Evolutionary conservation across 345 rosid genomes (phyloP), one percentile per base, ranked within the genome.

Genomic region (Clausena lansium): DNA sequence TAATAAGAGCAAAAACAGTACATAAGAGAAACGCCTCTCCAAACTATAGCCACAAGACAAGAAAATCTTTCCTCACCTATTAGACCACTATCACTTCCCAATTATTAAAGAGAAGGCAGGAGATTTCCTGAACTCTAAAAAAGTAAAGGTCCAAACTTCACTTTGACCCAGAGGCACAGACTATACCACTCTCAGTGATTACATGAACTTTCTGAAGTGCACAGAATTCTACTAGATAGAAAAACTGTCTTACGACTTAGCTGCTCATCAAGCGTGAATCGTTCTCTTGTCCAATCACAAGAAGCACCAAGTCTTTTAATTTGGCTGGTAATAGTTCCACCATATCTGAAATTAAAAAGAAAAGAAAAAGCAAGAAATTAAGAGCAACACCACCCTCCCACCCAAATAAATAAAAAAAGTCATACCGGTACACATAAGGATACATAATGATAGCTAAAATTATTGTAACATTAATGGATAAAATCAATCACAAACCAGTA

Each of bases 241-340:
- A 86, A 61, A 90, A 85, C 83, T 38, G 86, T 80, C 99, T 95
- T 92, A 95, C 99, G 98, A 87, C 97, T 93, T 86, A 95, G 90
- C 87, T 89, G 91, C 85, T 95, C 98, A 84, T 95, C 99, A 78
- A 95, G 99, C 68, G 99, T 95, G 82, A 95, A 95, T 74, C 72
- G 91, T 81, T 93, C 98, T 86, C 96, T 90, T 69, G 91, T 86
- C 99, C 99, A 95, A 80, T 95, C 99, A 85, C 99, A 95, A 71
- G 99, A 95, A 77, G 99, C 99, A 70, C 99, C 98, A 61, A 95
- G 97, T 84, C 98, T 89, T 86, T 93, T 95, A 65, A 95, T 95
- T 85, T 95, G 99, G 84, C 90, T 89, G 71, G 95, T 88, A 79
- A 95, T 95, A 70, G 96, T 90, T 84, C 98, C 96, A 61, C 99